Evolutionary conservation across 2,329 filamentous ascomycete species (phyloP).

Genomic region (Cladosporium sp.): DNA sequence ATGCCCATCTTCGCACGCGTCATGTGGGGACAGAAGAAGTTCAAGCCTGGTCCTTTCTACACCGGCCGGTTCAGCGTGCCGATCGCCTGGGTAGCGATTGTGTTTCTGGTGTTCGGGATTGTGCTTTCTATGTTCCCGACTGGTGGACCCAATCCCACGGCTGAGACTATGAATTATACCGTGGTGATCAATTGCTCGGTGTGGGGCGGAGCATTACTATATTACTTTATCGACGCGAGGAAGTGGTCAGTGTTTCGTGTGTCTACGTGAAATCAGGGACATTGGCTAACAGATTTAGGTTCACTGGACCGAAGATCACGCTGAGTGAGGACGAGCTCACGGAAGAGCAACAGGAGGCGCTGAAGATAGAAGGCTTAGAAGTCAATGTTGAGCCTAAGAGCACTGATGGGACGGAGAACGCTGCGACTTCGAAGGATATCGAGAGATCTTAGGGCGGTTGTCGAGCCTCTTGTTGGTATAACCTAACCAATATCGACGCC

Average conservation of each 20-base stretch:
- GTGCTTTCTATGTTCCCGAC: conserved; percentile 60
- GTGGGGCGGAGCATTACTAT: conserved; percentile 57
- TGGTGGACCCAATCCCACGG: conserved; percentile 54
- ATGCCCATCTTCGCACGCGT: conserved; percentile 60
- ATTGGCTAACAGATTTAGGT: conserved; percentile 32
- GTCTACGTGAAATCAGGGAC: conserved; percentile 49
- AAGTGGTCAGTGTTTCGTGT: conserved; percentile 46
- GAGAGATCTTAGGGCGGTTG: neutral
- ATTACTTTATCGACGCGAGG: conserved; percentile 58
- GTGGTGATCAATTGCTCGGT: conserved; percentile 61
- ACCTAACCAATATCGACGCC: too few species aligned
- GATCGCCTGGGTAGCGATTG: conserved; percentile 55
- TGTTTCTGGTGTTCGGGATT: conserved; percentile 58
- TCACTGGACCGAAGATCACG: conserved; percentile 60
- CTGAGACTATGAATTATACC: conserved; percentile 62
- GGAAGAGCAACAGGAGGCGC: conserved; percentile 29
- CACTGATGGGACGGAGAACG: neutral
- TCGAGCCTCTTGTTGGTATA: neutral
- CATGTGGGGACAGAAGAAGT: conserved; percentile 59
- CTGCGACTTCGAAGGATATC: neutral
- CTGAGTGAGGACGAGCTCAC: conserved; percentile 40
- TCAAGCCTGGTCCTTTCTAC: conserved; percentile 61
- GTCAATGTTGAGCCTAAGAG: conserved; percentile 5
- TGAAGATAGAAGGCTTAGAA: conserved; percentile 29
- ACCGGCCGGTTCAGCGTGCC: conserved; percentile 55